Conservation (phyloP, 169 alveolate species). For the Plasmodium knowlesi region DNA sequence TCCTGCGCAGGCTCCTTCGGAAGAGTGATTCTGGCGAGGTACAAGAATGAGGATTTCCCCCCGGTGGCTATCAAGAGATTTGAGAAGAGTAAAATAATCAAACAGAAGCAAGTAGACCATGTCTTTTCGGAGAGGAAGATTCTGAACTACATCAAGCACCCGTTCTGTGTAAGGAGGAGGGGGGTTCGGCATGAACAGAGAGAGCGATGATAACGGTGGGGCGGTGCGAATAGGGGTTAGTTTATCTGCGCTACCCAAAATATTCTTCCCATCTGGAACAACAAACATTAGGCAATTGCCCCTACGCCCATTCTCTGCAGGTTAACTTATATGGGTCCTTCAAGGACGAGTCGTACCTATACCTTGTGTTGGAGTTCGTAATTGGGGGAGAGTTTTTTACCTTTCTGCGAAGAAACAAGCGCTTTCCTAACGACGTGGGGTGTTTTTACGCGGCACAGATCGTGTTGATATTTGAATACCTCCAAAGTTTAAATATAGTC, state of each 20-base stretch:
- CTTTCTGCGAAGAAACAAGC: constrained; percentile 92
- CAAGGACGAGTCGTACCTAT: constrained; percentile 92
- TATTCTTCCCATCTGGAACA: background rate
- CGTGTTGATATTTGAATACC: constrained; percentile 95
- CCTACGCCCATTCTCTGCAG: background rate
- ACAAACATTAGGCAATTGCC: too few species aligned
- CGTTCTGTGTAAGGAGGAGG: constrained; percentile 94
- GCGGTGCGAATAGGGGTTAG: background rate
- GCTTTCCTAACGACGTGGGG: constrained; percentile 94
- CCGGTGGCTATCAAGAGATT: constrained; percentile 88
- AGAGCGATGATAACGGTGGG: too few species aligned
- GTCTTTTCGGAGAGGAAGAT: constrained; percentile 95
- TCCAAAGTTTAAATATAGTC: constrained; percentile 94
- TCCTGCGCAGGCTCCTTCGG: constrained; percentile 93
- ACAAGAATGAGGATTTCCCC: constrained; percentile 76
- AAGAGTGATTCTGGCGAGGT: constrained; percentile 92
- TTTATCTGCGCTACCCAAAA: background rate
- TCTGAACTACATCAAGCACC: constrained; percentile 92
- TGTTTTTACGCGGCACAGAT: constrained; percentile 96
- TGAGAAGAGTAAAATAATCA: constrained; percentile 86
- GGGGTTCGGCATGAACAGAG: too few species aligned
- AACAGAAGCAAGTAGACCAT: constrained; percentile 93
- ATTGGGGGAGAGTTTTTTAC: constrained; percentile 97
- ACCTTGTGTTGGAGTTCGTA: constrained; percentile 94
- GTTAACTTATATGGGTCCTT: constrained; percentile 85